Base-by-base conservation (phyloP, 2,329 filamentous ascomycete species). In the Paecilomyces dactylethromorphus region DNA sequence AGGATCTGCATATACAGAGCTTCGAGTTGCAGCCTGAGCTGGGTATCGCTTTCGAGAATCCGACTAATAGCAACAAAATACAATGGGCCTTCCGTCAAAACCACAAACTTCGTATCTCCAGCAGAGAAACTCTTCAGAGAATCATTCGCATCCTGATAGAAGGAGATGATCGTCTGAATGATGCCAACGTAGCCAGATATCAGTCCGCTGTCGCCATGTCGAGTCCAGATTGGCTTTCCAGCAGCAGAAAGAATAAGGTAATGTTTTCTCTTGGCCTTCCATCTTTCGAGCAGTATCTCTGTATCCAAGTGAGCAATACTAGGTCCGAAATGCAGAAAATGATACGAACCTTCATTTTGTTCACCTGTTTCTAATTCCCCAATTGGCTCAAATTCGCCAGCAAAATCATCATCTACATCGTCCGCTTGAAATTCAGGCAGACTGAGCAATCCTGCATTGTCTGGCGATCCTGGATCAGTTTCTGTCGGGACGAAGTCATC, bases 1-100 rank as follows among this genome's bases (percentile, higher is more conserved):
- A 99, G 76, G 56, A 99, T 97, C 74, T 99, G 94, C 90, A 96
- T 97, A 74, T 99, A 99, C 39, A 99, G 78, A 12, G 93, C 92
- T 64, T 97, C 92, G 2, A 99, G 84, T 72, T 99, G 94, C 21
- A 87, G 84, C 57, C 90, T 86, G 21, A 99, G 82, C 73, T 99
- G 93, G 3, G 85, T 79, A 70, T 97, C 93, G 71, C 91, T 97
- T 74, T 99, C 94, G n/a, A 88, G 87, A 11, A 99, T 83, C 62
- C 88, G 88, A 70, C 92, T 97, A 68, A 97, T 94, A 52, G 92
- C 93, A 54, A 97, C 90, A 52, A 99, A 87, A 71, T 97, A 95
- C 49, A 99, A 81, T 11, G 92, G 91, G 0, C 92, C 93, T 71
- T 92, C 88, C 2, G 89, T 91, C 55, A 89, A 79, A 61, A 99